Conservation (phyloP, 768 basidiomycete genomes). For the Heimioporus sp. region DNA sequence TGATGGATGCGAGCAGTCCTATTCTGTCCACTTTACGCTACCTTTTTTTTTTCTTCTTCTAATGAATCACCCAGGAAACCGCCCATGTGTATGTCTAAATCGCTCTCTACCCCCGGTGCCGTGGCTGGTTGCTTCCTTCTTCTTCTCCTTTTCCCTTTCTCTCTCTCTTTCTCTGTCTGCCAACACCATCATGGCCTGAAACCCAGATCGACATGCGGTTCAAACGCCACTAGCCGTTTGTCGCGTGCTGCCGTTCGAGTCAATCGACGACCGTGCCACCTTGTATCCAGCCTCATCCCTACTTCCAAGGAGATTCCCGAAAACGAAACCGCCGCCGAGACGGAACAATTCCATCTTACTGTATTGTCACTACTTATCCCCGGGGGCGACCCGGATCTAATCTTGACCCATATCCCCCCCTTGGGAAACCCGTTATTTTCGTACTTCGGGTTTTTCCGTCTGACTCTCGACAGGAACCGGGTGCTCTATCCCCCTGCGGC, state of each 20-base stretch:
- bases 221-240: slow-evolving; percentile 28
- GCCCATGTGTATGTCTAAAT: no score
- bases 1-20: slow-evolving; percentile 5
- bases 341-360: background rate
- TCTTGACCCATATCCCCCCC: slow-evolving; percentile 10
- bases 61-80: background rate
- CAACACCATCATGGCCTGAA: no score
- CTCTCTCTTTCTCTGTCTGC: no score
- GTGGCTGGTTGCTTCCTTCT: no score
- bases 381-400: slow-evolving; percentile 21
- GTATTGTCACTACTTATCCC: background rate
- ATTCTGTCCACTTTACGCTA: no score
- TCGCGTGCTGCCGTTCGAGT: slow-evolving; percentile 22
- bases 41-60: no score
- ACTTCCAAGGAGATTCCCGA: slow-evolving; percentile 5
- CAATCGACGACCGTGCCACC: background rate
- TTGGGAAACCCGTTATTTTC: slow-evolving; percentile 26
- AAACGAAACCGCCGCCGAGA: background rate
- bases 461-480: slow-evolving; percentile 3
- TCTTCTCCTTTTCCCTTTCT: no score
- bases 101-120: no score
- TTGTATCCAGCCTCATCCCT: background rate
- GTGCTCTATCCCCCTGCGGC: slow-evolving; percentile 13
- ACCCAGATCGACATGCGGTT: slow-evolving; percentile 11
- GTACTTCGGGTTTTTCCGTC: slow-evolving; percentile 21